Percentiles rank a stretch among this genome's conserved stretches.
phyloP scores from a whole-genome alignment of 352 stramenopile species.

The Phytopythium kandeliae region DNA sequence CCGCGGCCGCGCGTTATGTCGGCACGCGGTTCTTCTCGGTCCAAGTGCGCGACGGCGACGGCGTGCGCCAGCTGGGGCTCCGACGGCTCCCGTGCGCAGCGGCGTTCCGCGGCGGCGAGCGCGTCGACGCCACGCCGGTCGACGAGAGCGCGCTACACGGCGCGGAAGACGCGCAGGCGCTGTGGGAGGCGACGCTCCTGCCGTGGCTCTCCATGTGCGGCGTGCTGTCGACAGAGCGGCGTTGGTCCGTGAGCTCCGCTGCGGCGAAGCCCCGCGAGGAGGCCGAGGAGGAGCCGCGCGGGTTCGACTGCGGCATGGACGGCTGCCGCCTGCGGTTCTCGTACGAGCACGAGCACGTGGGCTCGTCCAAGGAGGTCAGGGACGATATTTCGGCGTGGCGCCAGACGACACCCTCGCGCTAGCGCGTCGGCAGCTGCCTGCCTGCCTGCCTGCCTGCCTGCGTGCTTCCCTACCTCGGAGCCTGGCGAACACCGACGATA shows the following conservation, averaged over 20 bases:
- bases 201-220: conserved; percentile 61
- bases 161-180: conserved; percentile 16
- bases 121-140: conserved; percentile 38
- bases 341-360: conserved; percentile 70
- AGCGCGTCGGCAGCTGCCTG: background rate
- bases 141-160: conserved; percentile 25
- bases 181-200: conserved; percentile 55
- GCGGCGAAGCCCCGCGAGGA: no score
- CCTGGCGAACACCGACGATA: background rate
- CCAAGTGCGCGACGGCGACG: background rate
- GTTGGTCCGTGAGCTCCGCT: conserved; percentile 16
- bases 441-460: no score
- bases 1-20: conserved; percentile 34
- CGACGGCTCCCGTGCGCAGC: conserved; percentile 24
- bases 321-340: conserved; percentile 56
- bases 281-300: conserved; percentile 24
- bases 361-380: conserved; percentile 50
- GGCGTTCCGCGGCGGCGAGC: conserved; percentile 45
- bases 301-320: conserved; percentile 56
- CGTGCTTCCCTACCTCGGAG: no score
- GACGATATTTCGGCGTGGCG: conserved; percentile 58
- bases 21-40: conserved; percentile 60
- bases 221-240: conserved; percentile 40
- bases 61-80: conserved; percentile 34
- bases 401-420: conserved; percentile 8